A percentile compares a stretch with the other conserved stretches of the same genome.
Evolutionary conservation across 2,329 filamentous ascomycete genomes (phyloP).

Genomic region (Colletotrichum sp.): DNA sequence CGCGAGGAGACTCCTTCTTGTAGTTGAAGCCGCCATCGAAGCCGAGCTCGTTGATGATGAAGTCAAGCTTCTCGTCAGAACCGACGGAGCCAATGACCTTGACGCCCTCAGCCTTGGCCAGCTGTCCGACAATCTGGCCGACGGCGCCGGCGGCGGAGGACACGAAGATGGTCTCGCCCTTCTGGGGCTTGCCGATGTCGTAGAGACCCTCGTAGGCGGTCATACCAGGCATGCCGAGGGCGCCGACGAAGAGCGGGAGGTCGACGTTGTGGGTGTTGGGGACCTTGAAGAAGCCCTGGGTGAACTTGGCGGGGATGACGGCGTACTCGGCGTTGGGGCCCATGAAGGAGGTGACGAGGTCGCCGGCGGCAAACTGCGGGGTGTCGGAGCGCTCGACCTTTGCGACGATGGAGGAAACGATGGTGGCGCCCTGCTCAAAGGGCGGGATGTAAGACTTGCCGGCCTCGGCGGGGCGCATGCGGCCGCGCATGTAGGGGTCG

Average conservation of each 20-base stretch:
- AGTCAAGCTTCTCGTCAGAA: constrained; percentile 79
- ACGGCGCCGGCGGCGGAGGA: constrained; percentile 82
- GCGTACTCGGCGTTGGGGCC: constrained; percentile 71
- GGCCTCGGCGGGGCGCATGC: constrained; percentile 69
- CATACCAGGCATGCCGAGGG: constrained; percentile 66
- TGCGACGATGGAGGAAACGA: constrained; percentile 68
- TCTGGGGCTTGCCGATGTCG: constrained; percentile 67
- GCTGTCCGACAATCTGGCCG: constrained; percentile 81
- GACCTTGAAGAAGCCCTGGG: constrained; percentile 38
- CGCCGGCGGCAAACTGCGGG: constrained; percentile 48
- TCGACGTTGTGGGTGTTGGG: constrained; percentile 74
- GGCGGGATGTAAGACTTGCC: constrained; percentile 71
- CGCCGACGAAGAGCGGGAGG: constrained; percentile 71
- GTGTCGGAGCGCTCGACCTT: constrained; percentile 75
- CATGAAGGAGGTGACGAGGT: constrained; percentile 53
- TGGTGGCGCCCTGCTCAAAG: constrained; percentile 65
- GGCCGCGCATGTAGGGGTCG: constrained; percentile 85
- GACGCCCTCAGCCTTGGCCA: constrained; percentile 82
- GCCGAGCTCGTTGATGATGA: constrained; percentile 55
- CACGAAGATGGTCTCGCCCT: constrained; percentile 80
- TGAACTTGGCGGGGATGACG: constrained; percentile 15
- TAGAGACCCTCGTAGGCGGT: constrained; percentile 75
- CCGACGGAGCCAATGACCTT: constrained; percentile 83
- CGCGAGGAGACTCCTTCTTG: constrained; percentile 76
- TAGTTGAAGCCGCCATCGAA: constrained; percentile 80